These are phyloP conservation scores for Xylaria sp. DNA, from an alignment of 2,329 filamentous ascomycete genomes.

Conservation along the genomic window DNA sequence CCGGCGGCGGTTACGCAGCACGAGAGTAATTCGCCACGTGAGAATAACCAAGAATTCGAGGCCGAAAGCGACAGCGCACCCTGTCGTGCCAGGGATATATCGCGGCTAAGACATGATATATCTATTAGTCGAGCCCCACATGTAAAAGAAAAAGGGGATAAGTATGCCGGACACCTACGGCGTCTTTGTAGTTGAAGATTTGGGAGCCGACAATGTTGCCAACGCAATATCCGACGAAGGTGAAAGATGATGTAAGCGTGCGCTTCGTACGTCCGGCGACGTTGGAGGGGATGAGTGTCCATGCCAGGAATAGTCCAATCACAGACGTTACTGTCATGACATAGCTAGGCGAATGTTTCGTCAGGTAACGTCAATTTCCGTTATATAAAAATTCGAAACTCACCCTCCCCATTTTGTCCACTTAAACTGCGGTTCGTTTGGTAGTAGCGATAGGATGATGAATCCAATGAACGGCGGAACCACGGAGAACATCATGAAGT, in stretches of 20 bases:
- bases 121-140: constrained; percentile 7
- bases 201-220: constrained; percentile 60
- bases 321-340: constrained; percentile 52
- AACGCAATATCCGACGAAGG: constrained; percentile 59
- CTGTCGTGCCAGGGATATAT: constrained; percentile 56
- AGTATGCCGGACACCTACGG: constrained; percentile 42
- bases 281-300: constrained; percentile 56
- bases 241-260: constrained; percentile 57
- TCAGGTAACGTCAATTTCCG: not conserved
- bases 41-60: constrained; percentile 53
- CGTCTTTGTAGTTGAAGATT: constrained; percentile 57
- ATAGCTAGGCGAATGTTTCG: constrained; percentile 37
- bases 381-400: constrained; percentile 21
- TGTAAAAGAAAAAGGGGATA: not conserved
- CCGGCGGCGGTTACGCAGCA: constrained; percentile 53
- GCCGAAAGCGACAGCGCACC: constrained; percentile 53
- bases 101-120: constrained; percentile 49
- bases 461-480: constrained; percentile 52
- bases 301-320: constrained; percentile 50
- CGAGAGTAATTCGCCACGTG: constrained; percentile 54
- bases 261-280: constrained; percentile 59
- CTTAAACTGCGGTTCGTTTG: constrained; percentile 50
- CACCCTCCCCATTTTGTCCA: constrained; percentile 53
- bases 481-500: constrained; percentile 53
- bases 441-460: constrained; percentile 51